Conservation (phyloP, 352 stramenopile genomes). For the Globisporangium paroecandrum region DNA sequence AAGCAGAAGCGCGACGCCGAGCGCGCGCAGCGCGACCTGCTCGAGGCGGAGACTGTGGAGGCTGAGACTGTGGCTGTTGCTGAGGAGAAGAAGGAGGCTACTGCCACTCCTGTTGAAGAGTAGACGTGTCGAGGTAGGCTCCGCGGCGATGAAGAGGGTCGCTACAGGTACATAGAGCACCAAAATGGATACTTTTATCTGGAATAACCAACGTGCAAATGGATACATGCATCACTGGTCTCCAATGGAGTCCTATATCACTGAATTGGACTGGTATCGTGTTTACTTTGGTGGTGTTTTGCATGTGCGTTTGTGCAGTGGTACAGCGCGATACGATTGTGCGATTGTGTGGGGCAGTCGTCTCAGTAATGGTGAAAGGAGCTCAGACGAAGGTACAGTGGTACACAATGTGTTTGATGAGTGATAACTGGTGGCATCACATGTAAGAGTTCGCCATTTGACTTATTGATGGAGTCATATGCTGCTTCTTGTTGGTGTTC, state of each 20-base stretch:
- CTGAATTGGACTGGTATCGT: too few relatives aligned
- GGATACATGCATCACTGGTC: too few relatives aligned
- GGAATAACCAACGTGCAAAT: too few relatives aligned
- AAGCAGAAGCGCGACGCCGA: constrained; percentile 52
- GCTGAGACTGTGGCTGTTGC: background rate
- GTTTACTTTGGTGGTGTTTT: too few relatives aligned
- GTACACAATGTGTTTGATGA: background rate
- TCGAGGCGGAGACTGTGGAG: background rate
- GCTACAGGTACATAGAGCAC: too few relatives aligned
- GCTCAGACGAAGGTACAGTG: background rate
- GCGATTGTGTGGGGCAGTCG: background rate
- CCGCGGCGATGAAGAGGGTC: too few relatives aligned
- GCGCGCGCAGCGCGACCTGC: constrained; percentile 32
- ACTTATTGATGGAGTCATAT: too few relatives aligned
- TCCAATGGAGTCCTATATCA: too few relatives aligned
- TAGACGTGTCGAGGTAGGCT: background rate
- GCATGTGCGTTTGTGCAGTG: background rate
- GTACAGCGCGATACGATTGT: background rate
- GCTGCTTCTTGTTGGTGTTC: too few relatives aligned
- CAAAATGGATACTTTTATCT: too few relatives aligned
- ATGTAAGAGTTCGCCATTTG: too few relatives aligned
- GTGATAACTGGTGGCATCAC: background rate
- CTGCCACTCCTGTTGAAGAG: constrained; percentile 1
- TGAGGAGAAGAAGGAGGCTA: background rate
- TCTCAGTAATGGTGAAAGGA: background rate